A percentile compares a stretch with the other conserved stretches of the same genome.
These are phyloP conservation scores for Boletus barrowsii DNA, from an alignment of 768 basidiomycete species.

Conservation along the genomic window DNA sequence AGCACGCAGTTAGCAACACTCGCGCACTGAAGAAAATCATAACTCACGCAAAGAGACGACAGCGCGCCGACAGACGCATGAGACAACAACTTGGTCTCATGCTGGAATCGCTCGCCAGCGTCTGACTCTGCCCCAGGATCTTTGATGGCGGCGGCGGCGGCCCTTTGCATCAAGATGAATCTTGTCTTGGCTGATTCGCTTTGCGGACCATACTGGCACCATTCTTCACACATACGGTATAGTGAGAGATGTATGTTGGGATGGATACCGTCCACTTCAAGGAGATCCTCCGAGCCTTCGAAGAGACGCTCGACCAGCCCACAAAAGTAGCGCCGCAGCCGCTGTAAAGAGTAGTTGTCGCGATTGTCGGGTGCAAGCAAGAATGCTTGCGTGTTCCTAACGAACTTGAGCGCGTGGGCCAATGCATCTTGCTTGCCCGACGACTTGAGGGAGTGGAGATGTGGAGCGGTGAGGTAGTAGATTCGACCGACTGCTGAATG, in stretches of 20 bases:
- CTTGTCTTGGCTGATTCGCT: slow-evolving; percentile 70
- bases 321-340: slow-evolving; percentile 87
- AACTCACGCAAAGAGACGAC: slow-evolving; percentile 82
- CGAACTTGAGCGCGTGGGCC: slow-evolving; percentile 80
- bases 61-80: slow-evolving; percentile 83
- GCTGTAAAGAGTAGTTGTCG: slow-evolving; percentile 74
- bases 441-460: slow-evolving; percentile 67
- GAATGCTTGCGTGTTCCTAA: slow-evolving; percentile 76
- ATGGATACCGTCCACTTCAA: slow-evolving; percentile 72
- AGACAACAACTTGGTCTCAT: slow-evolving; percentile 70
- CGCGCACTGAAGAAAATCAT: neutral
- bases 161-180: slow-evolving; percentile 66
- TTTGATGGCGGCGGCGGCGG: slow-evolving; percentile 51
- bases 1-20: neutral
- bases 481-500: slow-evolving; percentile 88
- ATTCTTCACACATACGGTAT: slow-evolving; percentile 87
- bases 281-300: slow-evolving; percentile 65
- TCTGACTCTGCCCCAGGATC: slow-evolving; percentile 52
- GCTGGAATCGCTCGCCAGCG: slow-evolving; percentile 57
- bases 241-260: slow-evolving; percentile 72
- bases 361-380: slow-evolving; percentile 69
- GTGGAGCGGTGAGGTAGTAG: slow-evolving; percentile 80
- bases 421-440: slow-evolving; percentile 70
- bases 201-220: slow-evolving; percentile 84
- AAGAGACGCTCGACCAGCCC: slow-evolving; percentile 85